A percentile compares a stretch with the other conserved stretches of the same genome.
Conservation (phyloP, 1,284 basidiomycete species). For the Sporisorium iseilematis-ciliati region DNA sequence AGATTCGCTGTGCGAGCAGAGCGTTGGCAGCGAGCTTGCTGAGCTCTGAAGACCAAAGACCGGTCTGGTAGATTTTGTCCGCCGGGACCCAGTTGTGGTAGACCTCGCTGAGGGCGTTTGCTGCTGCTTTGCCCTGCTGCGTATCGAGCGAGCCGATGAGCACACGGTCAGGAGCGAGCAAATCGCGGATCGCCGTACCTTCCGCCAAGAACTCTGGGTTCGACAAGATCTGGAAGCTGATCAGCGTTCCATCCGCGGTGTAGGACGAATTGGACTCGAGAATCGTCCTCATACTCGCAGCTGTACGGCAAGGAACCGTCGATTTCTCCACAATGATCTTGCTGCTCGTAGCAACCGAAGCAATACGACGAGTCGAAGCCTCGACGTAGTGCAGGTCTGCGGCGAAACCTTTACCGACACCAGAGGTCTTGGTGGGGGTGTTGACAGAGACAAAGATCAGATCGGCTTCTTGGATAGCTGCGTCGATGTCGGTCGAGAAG, state of each 20-base stretch:
- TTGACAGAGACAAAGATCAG: slow-evolving; percentile 82
- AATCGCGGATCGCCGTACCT: slow-evolving; percentile 92
- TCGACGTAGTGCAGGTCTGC: slow-evolving; percentile 84
- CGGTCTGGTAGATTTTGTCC: slow-evolving; percentile 89
- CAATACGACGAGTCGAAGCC: slow-evolving; percentile 93
- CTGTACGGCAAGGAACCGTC: slow-evolving; percentile 97
- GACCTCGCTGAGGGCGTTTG: slow-evolving; percentile 79
- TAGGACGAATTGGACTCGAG: slow-evolving; percentile 89
- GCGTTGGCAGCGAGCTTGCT: slow-evolving; percentile 99
- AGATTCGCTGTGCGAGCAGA: slow-evolving; percentile 95
- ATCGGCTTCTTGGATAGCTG: slow-evolving; percentile 90
- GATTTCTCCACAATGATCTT: slow-evolving; percentile 99
- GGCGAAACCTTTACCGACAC: slow-evolving; percentile 96
- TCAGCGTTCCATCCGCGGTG: slow-evolving; percentile 76
- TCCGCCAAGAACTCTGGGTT: slow-evolving; percentile 99
- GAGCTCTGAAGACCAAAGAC: slow-evolving; percentile 98
- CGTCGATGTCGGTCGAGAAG: slow-evolving; percentile 95
- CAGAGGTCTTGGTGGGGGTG: slow-evolving; percentile 97
- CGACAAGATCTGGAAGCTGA: slow-evolving; percentile 96
- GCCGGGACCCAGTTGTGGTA: slow-evolving; percentile 96
- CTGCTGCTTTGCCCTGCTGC: slow-evolving; percentile 84
- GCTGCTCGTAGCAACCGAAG: slow-evolving; percentile 85
- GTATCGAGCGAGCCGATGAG: slow-evolving; percentile 95
- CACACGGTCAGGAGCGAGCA: slow-evolving; percentile 91
- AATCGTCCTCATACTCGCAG: slow-evolving; percentile 98